phyloP scores from a whole-genome alignment of 164 flowering plant genomes.

The Stephania cephalantha region DNA sequence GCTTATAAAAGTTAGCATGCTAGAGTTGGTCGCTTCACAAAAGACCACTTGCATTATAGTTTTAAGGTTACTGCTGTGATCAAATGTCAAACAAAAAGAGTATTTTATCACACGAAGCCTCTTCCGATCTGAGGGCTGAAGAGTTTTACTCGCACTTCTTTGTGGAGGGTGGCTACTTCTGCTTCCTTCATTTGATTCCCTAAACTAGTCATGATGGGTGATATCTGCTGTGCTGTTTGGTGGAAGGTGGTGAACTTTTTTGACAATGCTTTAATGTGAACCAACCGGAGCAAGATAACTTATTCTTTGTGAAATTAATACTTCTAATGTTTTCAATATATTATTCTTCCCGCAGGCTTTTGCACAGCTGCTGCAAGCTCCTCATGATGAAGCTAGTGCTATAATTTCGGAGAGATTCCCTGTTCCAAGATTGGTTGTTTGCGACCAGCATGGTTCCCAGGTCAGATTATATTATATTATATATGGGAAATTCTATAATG shows the following conservation, averaged over 20 bases:
- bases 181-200: neutral
- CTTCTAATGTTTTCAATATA: neutral
- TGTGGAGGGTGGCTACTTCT: too few relatives aligned
- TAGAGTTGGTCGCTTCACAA: neutral
- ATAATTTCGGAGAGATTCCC: conserved; percentile 82
- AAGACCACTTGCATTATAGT: neutral
- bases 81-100: too few relatives aligned
- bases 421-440: conserved; percentile 86
- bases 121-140: too few relatives aligned
- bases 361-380: conserved; percentile 72
- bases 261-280: neutral
- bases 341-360: conserved; percentile 46
- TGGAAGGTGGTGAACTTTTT: neutral
- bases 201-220: neutral
- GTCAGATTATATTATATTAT: conserved; percentile 24
- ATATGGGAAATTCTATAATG: too few relatives aligned
- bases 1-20: neutral
- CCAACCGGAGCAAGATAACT: neutral
- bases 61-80: too few relatives aligned
- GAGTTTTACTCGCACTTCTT: too few relatives aligned
- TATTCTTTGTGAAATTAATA: too few relatives aligned
- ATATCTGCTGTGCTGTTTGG: neutral
- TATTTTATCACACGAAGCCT: too few relatives aligned
- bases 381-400: conserved; percentile 68
- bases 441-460: conserved; percentile 99